Evolutionary conservation across 768 basidiomycete species (phyloP).

Genomic region (Pleurotus djamor): DNA sequence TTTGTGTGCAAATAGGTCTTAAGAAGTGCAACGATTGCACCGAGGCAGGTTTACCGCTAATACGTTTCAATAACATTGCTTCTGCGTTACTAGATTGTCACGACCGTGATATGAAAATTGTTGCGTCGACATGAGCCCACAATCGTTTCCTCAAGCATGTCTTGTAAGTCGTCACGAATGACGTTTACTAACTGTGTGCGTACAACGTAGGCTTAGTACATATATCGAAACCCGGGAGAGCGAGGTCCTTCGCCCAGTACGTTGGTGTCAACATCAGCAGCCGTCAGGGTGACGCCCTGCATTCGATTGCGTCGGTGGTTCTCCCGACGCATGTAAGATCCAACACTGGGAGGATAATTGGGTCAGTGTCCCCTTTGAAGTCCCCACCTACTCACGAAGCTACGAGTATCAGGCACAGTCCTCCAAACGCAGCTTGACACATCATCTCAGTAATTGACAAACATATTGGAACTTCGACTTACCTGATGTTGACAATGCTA

Average conservation of each 20-base stretch:
- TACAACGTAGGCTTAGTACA: conserved; percentile 30
- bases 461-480: conserved; percentile 4
- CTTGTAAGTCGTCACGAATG: neutral
- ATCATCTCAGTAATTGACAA: neutral
- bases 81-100: conserved; percentile 7
- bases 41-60: conserved; percentile 9
- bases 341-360: conserved; percentile 22
- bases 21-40: conserved; percentile 1
- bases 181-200: neutral
- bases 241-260: conserved; percentile 37
- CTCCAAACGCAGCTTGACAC: conserved; percentile 40
- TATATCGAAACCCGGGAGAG: conserved; percentile 43
- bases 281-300: conserved; percentile 37
- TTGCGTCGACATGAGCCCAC: neutral
- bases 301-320: conserved; percentile 40
- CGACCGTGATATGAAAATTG: conserved; percentile 3
- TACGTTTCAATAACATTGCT: conserved; percentile 10
- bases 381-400: conserved; percentile 22
- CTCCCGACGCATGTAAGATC: conserved; percentile 48
- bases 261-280: conserved; percentile 43
- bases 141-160: neutral
- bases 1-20: conserved; percentile 5
- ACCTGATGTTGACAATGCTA: conserved; percentile 45
- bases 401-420: conserved; percentile 40
- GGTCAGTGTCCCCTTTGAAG: neutral